phyloP scores from a whole-genome alignment of 1,284 basidiomycete genomes.

The Ceratobasidium sp. region DNA sequence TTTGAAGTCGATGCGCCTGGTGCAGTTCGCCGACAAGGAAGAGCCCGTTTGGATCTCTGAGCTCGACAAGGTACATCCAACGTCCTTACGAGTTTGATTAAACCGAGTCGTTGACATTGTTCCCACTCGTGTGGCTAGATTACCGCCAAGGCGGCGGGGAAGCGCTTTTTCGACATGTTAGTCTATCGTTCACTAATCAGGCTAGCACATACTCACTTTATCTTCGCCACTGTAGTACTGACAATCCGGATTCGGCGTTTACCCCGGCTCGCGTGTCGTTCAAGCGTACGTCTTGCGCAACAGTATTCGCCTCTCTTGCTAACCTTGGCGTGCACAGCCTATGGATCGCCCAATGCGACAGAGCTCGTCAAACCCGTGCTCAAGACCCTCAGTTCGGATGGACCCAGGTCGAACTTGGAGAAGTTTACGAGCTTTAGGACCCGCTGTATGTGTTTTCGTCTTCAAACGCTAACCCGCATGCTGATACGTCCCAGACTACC shows the following conservation, averaged over 20 bases:
- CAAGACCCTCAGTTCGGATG: constrained; percentile 74
- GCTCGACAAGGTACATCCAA: constrained; percentile 74
- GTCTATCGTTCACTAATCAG: constrained; percentile 50
- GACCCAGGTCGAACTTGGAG: constrained; percentile 75
- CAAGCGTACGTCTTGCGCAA: constrained; percentile 58
- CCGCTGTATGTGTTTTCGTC: constrained; percentile 65
- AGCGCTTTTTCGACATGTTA: constrained; percentile 91
- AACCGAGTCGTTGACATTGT: not conserved
- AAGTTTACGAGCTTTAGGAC: constrained; percentile 82
- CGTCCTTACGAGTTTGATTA: not conserved
- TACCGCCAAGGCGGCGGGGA: constrained; percentile 76
- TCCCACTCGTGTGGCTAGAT: constrained; percentile 65
- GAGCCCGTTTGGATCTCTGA: constrained; percentile 82
- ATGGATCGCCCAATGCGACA: constrained; percentile 70
- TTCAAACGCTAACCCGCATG: not conserved
- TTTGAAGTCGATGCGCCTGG: constrained; percentile 76
- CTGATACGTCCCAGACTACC: constrained; percentile 69
- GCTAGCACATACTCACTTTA: not conserved
- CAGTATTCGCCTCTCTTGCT: not conserved
- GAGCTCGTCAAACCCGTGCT: constrained; percentile 71
- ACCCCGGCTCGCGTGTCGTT: constrained; percentile 60
- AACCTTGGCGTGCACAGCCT: constrained; percentile 55
- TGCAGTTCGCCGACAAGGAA: constrained; percentile 76
- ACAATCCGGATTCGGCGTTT: constrained; percentile 48
- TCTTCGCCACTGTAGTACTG: constrained; percentile 42